Percentiles rank a stretch among this genome's conserved stretches.
These are phyloP conservation scores for Aspergillus sclerotiicarbonarius DNA, from an alignment of 495 filamentous ascomycete genomes.

Conservation along the genomic window DNA sequence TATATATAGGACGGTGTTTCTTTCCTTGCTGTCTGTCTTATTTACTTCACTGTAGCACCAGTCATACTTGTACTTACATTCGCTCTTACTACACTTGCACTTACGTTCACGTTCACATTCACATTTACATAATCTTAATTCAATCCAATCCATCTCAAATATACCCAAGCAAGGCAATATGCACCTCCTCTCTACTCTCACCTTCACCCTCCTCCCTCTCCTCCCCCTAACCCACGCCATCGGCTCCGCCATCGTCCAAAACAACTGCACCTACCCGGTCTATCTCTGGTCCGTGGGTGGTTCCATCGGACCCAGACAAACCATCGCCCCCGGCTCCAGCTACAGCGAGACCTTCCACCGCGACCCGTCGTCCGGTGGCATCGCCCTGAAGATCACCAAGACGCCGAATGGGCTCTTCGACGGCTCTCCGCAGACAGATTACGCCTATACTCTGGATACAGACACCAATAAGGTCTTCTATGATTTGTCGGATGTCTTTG, in stretches of 20 bases:
- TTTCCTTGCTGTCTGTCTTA: too few species aligned
- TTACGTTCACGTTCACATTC: too few species aligned
- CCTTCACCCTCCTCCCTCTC: constrained; percentile 24
- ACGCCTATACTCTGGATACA: constrained; percentile 54
- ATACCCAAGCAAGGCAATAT: constrained; percentile 20
- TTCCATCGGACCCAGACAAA: constrained; percentile 38
- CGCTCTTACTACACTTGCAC: too few species aligned
- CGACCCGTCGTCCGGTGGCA: constrained; percentile 52
- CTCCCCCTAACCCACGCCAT: constrained; percentile 39
- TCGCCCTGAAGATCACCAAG: constrained; percentile 54
- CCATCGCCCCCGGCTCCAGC: constrained; percentile 32
- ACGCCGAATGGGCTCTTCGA: constrained; percentile 51
- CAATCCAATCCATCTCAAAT: constrained; percentile 2
- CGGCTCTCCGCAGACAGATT: constrained; percentile 51
- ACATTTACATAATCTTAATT: too few species aligned
- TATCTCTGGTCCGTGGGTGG: constrained; percentile 58
- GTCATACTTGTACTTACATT: too few species aligned
- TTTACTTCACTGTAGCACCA: too few species aligned
- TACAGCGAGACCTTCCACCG: constrained; percentile 44
- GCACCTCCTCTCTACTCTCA: constrained; percentile 29
- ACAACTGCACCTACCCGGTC: constrained; percentile 47
- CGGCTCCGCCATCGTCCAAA: constrained; percentile 51
- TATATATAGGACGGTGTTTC: too few species aligned
- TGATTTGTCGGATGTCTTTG: constrained; percentile 55
- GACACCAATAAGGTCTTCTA: constrained; percentile 52